A percentile compares a stretch with the other conserved stretches of the same genome.
Conservation (phyloP, 73 alveolate species). For the Blepharisma japonicum region DNA sequence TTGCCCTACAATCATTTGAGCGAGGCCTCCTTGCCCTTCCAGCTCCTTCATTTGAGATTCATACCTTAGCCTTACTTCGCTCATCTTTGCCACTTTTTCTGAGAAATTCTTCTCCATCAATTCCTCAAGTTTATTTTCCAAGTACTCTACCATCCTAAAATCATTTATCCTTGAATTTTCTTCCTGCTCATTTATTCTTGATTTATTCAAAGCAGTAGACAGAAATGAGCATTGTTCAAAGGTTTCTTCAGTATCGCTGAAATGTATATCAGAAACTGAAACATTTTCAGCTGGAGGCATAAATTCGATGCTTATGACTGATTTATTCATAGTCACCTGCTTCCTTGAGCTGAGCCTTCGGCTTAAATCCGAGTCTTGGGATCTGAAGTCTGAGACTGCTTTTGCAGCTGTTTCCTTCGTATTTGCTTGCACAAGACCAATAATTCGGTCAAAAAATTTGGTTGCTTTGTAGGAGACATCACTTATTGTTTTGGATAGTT, state of each 20-base stretch:
- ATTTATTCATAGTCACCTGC: background rate
- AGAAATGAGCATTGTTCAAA: too few species aligned
- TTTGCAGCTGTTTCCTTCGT: conserved; percentile 3
- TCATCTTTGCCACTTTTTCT: background rate
- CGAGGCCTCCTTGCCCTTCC: background rate
- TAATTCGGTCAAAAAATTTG: background rate
- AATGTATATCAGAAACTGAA: background rate
- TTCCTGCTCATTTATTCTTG: background rate
- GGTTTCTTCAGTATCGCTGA: too few species aligned
- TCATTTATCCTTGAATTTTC: background rate
- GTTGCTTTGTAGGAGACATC: background rate
- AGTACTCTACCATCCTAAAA: background rate
- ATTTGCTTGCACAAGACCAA: background rate
- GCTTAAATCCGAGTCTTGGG: conserved; percentile 6
- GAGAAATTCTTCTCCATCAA: background rate
- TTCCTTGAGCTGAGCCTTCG: background rate
- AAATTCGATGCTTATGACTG: background rate
- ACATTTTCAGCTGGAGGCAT: background rate
- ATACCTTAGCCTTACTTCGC: background rate
- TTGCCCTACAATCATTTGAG: background rate
- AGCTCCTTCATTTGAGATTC: conserved; percentile 12
- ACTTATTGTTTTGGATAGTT: background rate
- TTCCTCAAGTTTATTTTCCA: background rate
- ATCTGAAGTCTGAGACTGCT: conserved; percentile 22
- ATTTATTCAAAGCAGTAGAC: background rate